Evolutionary conservation across 371 early-diverging fungal species (phyloP).

Genomic region (Rhizopus microsporus): DNA sequence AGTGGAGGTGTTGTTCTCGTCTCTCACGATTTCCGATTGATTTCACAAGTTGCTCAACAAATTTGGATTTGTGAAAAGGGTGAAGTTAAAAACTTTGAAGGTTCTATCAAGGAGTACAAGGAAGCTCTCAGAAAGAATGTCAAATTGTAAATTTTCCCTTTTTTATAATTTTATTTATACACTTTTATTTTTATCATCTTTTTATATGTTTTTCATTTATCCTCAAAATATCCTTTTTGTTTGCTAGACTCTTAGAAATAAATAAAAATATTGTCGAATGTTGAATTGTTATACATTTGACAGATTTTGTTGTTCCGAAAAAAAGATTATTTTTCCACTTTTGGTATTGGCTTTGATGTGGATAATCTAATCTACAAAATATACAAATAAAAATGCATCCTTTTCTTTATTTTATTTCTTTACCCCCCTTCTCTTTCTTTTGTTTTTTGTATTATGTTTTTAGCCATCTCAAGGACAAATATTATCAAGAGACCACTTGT

Average conservation of each 20-base stretch:
- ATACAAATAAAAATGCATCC: background rate
- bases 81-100: slow-evolving; percentile 73
- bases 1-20: slow-evolving; percentile 98
- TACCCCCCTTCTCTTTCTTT: background rate
- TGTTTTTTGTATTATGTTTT: background rate
- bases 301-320: no score
- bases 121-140: slow-evolving; percentile 77
- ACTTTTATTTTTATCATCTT: slow-evolving; percentile 2
- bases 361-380: slow-evolving; percentile 1
- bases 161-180: slow-evolving; percentile 7
- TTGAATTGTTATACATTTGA: no score
- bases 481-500: background rate
- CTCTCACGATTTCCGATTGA: slow-evolving; percentile 98
- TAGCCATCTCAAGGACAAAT: background rate
- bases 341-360: background rate
- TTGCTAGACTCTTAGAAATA: no score
- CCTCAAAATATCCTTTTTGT: background rate
- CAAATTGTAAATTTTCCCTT: slow-evolving; percentile 52
- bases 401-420: background rate
- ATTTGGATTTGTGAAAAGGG: slow-evolving; percentile 96
- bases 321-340: background rate
- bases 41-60: slow-evolving; percentile 93
- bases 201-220: background rate
- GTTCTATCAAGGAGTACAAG: slow-evolving; percentile 90
- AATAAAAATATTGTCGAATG: no score